phyloP scores from a whole-genome alignment of 2,329 filamentous ascomycete species.

The Mycosphaerella arachidis region DNA sequence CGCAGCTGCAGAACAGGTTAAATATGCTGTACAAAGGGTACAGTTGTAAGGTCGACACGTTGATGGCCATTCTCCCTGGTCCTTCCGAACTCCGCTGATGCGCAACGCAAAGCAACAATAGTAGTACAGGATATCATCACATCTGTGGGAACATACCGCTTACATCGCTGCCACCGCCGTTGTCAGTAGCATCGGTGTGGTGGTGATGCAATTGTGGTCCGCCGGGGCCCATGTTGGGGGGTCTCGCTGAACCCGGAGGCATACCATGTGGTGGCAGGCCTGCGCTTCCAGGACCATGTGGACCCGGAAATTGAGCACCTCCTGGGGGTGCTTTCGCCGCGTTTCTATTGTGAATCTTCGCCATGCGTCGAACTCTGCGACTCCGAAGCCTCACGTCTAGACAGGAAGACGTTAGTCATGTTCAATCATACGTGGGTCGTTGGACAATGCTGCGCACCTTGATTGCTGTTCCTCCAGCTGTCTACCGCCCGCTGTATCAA shows the following conservation, averaged over 20 bases:
- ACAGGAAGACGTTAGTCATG: neutral
- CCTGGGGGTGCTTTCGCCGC: conserved; percentile 21
- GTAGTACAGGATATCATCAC: conserved; percentile 51
- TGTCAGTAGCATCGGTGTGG: conserved; percentile 63
- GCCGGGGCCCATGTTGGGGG: conserved; percentile 59
- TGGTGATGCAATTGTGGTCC: conserved; percentile 62
- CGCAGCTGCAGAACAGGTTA: conserved; percentile 4
- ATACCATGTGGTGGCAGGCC: conserved; percentile 61
- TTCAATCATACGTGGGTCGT: neutral
- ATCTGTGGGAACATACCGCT: conserved; percentile 98
- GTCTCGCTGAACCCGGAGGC: conserved; percentile 49
- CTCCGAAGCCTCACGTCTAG: conserved; percentile 82
- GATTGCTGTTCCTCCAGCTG: conserved; percentile 98
- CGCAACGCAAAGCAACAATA: conserved; percentile 13
- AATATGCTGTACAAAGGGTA: conserved; percentile 27
- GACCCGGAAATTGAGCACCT: conserved; percentile 59
- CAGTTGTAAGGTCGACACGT: conserved; percentile 20
- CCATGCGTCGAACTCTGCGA: conserved; percentile 86
- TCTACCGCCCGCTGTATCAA: conserved; percentile 96
- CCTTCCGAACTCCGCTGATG: conserved; percentile 19
- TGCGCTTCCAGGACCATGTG: conserved; percentile 53
- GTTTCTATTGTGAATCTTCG: conserved; percentile 80
- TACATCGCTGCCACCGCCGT: conserved; percentile 64
- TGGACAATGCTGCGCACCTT: conserved; percentile 38
- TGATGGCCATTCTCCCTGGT: conserved; percentile 15